phyloP scores from a whole-genome alignment of 1,284 basidiomycete species.

The Mycosarcoma mackinlayi region DNA sequence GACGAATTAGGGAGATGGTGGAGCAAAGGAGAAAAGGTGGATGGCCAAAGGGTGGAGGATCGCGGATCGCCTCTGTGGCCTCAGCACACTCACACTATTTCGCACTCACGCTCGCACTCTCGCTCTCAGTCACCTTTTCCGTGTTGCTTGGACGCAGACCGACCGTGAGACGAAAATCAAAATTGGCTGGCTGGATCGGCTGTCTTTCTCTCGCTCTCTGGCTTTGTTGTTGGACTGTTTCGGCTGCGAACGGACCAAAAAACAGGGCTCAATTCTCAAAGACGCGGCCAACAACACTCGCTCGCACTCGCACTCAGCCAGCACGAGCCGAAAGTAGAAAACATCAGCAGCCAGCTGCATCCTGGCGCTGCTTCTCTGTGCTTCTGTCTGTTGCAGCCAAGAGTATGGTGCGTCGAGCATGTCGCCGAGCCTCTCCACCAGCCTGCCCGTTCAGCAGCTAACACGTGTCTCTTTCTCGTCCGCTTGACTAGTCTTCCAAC shows the following conservation, averaged over 20 bases:
- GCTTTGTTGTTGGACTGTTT: slow-evolving; percentile 10
- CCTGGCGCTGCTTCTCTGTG: no score
- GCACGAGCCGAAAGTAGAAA: no score
- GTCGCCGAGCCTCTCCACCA: no score
- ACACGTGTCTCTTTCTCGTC: no score
- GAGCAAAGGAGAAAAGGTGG: slow-evolving; percentile 8
- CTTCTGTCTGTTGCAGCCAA: no score
- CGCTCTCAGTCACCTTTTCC: background rate
- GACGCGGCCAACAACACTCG: no score
- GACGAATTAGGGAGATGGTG: slow-evolving; percentile 19
- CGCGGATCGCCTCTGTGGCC: slow-evolving; percentile 14
- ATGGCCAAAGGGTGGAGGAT: slow-evolving; percentile 25
- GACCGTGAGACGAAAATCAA: slow-evolving; percentile 33
- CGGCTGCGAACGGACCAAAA: slow-evolving; percentile 44
- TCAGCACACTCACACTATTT: no score
- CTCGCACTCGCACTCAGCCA: no score
- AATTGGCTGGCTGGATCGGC: slow-evolving; percentile 8
- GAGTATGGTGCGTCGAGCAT: no score
- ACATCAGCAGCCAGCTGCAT: no score
- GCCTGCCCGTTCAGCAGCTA: no score
- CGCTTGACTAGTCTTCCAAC: no score
- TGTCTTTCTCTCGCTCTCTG: slow-evolving; percentile 1
- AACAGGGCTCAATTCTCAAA: background rate
- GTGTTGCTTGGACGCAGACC: slow-evolving; percentile 13
- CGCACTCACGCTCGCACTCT: background rate